These are phyloP conservation scores for Kodamaea fungicola DNA, from an alignment of 1,139 yeast genomes.

Conservation along the genomic window DNA sequence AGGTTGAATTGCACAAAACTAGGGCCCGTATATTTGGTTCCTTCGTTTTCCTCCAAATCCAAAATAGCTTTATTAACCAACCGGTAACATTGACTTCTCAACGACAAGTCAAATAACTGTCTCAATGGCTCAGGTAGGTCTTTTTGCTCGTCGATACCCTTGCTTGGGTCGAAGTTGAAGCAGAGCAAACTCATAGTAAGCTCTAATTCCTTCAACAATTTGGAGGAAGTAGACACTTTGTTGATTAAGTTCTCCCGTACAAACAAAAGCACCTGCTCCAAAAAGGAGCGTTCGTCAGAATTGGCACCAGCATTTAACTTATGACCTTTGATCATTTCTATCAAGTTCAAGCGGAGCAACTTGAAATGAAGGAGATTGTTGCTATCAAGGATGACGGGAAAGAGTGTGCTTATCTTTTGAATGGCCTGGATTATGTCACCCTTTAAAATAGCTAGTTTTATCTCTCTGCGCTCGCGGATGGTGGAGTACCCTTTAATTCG, in stretches of 20 bases:
- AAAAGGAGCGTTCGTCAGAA: slow-evolving; percentile 42
- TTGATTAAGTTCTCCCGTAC: slow-evolving; percentile 58
- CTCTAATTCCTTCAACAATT: slow-evolving; percentile 60
- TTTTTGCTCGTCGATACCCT: slow-evolving; percentile 32
- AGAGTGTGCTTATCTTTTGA: slow-evolving; percentile 40
- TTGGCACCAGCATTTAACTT: slow-evolving; percentile 17
- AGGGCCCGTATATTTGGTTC: slow-evolving; percentile 7
- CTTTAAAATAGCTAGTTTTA: slow-evolving; percentile 44
- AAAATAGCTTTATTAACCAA: slow-evolving; percentile 53
- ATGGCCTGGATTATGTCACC: slow-evolving; percentile 52
- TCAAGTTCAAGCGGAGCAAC: slow-evolving; percentile 54
- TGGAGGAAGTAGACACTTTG: slow-evolving; percentile 50
- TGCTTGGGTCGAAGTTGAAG: slow-evolving; percentile 43
- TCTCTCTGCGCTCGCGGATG: slow-evolving; percentile 45
- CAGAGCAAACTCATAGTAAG: slow-evolving; percentile 68
- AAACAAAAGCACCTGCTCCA: slow-evolving; percentile 55
- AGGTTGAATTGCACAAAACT: slow-evolving; percentile 5
- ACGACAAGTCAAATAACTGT: slow-evolving; percentile 48
- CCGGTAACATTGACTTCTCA: slow-evolving; percentile 56
- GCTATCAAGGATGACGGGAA: slow-evolving; percentile 53
- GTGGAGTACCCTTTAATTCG: slow-evolving; percentile 39
- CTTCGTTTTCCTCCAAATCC: slow-evolving; percentile 17
- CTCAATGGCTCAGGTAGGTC: slow-evolving; percentile 53
- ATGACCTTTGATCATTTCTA: slow-evolving; percentile 61
- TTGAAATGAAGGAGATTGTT: slow-evolving; percentile 62